Percentiles rank a stretch among this genome's conserved stretches.
Evolutionary conservation across 805 yeast species (phyloP).

Genomic region (Pichia exigua): DNA sequence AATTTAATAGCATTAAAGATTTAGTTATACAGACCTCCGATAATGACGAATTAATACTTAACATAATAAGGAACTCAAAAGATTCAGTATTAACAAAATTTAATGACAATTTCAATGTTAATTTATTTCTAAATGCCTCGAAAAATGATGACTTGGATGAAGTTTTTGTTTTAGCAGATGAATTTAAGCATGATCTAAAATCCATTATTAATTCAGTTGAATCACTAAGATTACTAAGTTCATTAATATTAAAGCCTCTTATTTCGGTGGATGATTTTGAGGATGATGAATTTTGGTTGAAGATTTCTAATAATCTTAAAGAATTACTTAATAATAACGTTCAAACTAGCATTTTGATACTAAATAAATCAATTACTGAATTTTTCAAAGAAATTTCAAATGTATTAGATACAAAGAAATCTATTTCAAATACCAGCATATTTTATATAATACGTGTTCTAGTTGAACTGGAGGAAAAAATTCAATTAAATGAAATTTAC

Average conservation of each 20-base stretch:
- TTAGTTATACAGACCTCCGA: constrained; percentile 14
- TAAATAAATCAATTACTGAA: constrained; percentile 13
- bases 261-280: constrained; percentile 31
- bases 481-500: constrained; percentile 14
- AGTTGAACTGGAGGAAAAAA: constrained; percentile 18
- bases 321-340: constrained; percentile 14
- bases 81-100: constrained; percentile 18
- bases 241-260: constrained; percentile 22
- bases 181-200: constrained; percentile 15
- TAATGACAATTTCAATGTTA: constrained; percentile 19
- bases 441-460: constrained; percentile 23
- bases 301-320: constrained; percentile 9
- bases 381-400: constrained; percentile 14
- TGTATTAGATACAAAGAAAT: not conserved
- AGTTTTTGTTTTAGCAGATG: constrained; percentile 1
- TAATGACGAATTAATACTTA: constrained; percentile 6
- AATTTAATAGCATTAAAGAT: constrained; percentile 16
- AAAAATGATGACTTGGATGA: constrained; percentile 9
- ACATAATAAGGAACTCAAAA: constrained; percentile 7
- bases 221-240: constrained; percentile 15
- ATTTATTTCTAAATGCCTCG: constrained; percentile 10
- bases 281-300: constrained; percentile 26
- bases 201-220: constrained; percentile 17
- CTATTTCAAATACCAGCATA: constrained; percentile 12
- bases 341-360: constrained; percentile 5